These are phyloP conservation scores for Nitzschia sp. DNA, from an alignment of 108 stramenopile species.

Conservation along the genomic window DNA sequence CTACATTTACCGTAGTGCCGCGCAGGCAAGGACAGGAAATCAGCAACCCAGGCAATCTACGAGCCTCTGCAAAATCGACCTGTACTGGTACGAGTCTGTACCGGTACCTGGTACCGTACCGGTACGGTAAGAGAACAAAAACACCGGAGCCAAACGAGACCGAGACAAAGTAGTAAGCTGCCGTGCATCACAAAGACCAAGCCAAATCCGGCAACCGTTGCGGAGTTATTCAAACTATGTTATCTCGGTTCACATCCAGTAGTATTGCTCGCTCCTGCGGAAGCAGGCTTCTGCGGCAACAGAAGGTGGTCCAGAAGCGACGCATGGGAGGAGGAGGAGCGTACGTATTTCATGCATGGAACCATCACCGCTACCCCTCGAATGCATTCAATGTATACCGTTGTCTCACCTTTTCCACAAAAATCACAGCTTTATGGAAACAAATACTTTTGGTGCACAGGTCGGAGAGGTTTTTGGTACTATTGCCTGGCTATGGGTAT, in stretches of 20 bases:
- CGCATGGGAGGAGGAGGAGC: slow-evolving; percentile 33
- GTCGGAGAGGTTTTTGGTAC: slow-evolving; percentile 72
- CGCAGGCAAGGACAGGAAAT: too few species aligned
- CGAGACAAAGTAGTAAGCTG: too few species aligned
- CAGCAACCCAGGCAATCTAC: too few species aligned
- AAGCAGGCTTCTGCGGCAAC: slow-evolving; percentile 7
- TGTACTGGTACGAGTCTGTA: too few species aligned
- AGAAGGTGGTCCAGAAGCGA: slow-evolving; percentile 4
- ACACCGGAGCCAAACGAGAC: too few species aligned
- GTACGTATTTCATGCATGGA: slow-evolving; percentile 7
- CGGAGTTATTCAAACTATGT: too few species aligned
- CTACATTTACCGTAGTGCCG: too few species aligned
- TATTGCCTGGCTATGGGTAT: slow-evolving; percentile 84
- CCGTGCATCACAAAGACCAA: too few species aligned
- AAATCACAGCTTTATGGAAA: slow-evolving; percentile 35
- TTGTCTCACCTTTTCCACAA: not conserved
- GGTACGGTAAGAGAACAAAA: too few species aligned
- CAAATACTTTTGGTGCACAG: slow-evolving; percentile 29
- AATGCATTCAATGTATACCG: not conserved
- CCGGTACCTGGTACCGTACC: too few species aligned
- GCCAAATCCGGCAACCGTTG: too few species aligned
- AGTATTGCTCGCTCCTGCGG: slow-evolving; percentile 5
- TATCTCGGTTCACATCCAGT: not conserved
- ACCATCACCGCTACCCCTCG: not conserved
- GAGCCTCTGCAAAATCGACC: too few species aligned